A percentile compares a stretch with the other conserved stretches of the same genome.
These are phyloP conservation scores for Auricularia heimuer DNA, from an alignment of 768 basidiomycete genomes.

Conservation along the genomic window DNA sequence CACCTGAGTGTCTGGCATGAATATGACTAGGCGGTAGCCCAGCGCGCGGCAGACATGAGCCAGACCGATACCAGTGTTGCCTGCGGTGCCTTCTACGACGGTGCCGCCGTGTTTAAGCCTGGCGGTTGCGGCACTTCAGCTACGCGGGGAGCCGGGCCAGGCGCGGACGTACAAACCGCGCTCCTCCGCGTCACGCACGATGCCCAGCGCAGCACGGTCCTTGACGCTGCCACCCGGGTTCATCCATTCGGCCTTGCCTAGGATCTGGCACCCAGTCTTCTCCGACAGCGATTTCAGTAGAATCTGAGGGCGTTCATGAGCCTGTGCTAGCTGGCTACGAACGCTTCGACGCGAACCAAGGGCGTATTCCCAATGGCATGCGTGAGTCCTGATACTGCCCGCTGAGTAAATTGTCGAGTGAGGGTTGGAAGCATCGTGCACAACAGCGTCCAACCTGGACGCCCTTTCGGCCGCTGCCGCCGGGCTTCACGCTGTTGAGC, in stretches of 20 bases:
- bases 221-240: slow-evolving; percentile 98
- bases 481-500: too few relatives aligned
- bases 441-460: too few relatives aligned
- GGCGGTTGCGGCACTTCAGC: not conserved
- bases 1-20: slow-evolving; percentile 94
- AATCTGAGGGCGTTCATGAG: slow-evolving; percentile 42
- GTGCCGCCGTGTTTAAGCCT: slow-evolving; percentile 90
- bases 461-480: too few relatives aligned
- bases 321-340: not conserved
- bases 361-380: slow-evolving; percentile 92
- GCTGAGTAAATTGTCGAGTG: not conserved
- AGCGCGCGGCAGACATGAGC: slow-evolving; percentile 88
- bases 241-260: slow-evolving; percentile 97
- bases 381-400: slow-evolving; percentile 64
- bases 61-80: slow-evolving; percentile 94
- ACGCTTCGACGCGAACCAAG: slow-evolving; percentile 41
- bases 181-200: slow-evolving; percentile 79
- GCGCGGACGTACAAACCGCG: slow-evolving; percentile 53
- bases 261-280: slow-evolving; percentile 71
- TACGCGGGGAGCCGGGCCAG: not conserved
- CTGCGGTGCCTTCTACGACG: slow-evolving; percentile 95
- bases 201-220: slow-evolving; percentile 88
- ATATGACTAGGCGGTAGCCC: slow-evolving; percentile 97
- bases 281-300: slow-evolving; percentile 73
- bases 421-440: not conserved